Evolutionary conservation across 805 yeast species (phyloP).

Genomic region (Yarrowia sp.): DNA sequence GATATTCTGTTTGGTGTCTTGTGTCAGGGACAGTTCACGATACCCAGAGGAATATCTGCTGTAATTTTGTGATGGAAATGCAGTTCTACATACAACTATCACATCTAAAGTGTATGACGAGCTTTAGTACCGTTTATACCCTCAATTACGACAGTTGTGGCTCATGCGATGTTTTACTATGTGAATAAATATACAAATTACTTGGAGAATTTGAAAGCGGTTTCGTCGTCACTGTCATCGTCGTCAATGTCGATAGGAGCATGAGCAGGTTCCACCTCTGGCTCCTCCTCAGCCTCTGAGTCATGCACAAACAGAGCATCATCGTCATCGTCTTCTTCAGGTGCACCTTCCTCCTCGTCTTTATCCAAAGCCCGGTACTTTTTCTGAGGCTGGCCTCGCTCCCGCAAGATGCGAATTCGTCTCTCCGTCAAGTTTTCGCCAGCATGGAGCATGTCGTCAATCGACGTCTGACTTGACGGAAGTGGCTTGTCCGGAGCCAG

Average conservation of each 20-base stretch:
- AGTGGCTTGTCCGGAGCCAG: neutral
- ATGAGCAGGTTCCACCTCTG: neutral
- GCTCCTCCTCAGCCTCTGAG: neutral
- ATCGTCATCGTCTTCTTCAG: neutral
- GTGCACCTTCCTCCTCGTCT: neutral
- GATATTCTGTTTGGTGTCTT: no score
- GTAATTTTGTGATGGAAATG: no score
- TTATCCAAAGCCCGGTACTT: slow-evolving; percentile 1
- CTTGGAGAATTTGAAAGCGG: slow-evolving; percentile 9
- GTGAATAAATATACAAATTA: neutral
- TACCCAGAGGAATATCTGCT: no score
- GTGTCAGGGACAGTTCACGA: no score
- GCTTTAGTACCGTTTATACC: no score
- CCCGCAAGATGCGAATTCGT: neutral
- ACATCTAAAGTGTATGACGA: no score
- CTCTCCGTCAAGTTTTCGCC: slow-evolving; percentile 11
- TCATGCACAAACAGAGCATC: neutral
- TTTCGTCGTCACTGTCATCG: slow-evolving; percentile 21
- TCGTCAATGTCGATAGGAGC: slow-evolving; percentile 9
- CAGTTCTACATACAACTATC: no score
- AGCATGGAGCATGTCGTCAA: neutral
- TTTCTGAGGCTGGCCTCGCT: neutral
- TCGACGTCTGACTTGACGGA: neutral
- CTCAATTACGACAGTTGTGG: no score
- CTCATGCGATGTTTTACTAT: neutral